A percentile compares a stretch with the other conserved stretches of the same genome.
Evolutionary conservation across 2,329 filamentous ascomycete genomes (phyloP).

Genomic region (Neopestalotiopsis clavispora): DNA sequence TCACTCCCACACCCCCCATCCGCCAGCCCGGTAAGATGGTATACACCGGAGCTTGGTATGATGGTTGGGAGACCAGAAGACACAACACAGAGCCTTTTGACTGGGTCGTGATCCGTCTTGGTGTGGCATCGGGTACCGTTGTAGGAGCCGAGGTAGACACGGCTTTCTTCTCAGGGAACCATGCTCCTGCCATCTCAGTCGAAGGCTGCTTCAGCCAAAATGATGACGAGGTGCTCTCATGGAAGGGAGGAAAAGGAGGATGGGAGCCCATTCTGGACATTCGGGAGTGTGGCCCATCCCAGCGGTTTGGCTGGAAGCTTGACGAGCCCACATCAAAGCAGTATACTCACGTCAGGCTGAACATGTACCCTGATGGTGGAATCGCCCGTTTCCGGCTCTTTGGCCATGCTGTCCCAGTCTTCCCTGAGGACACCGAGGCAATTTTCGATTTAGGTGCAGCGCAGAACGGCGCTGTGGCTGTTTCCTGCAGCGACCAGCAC

Average conservation of each 20-base stretch:
- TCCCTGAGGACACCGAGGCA: slow-evolving; percentile 67
- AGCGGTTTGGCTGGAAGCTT: slow-evolving; percentile 76
- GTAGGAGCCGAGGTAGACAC: slow-evolving; percentile 81
- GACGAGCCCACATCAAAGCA: slow-evolving; percentile 62
- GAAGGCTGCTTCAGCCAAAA: slow-evolving; percentile 73
- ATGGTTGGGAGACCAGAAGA: slow-evolving; percentile 72
- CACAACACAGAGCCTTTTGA: slow-evolving; percentile 70
- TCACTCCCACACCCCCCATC: slow-evolving; percentile 68
- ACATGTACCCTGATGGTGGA: slow-evolving; percentile 86
- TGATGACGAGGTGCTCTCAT: slow-evolving; percentile 67
- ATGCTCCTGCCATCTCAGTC: slow-evolving; percentile 79
- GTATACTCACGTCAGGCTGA: slow-evolving; percentile 79
- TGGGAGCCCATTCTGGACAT: slow-evolving; percentile 76
- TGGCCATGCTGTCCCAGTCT: slow-evolving; percentile 76
- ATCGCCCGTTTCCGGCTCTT: slow-evolving; percentile 82
- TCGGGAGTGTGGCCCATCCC: slow-evolving; percentile 75
- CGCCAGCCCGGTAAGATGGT: slow-evolving; percentile 71
- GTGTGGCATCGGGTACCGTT: slow-evolving; percentile 73
- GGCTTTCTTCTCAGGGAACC: slow-evolving; percentile 81
- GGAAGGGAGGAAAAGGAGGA: slow-evolving; percentile 60
- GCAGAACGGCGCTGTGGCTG: slow-evolving; percentile 77
- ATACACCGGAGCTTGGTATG: slow-evolving; percentile 72
- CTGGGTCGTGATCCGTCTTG: slow-evolving; percentile 69
- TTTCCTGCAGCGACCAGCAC: slow-evolving; percentile 81
- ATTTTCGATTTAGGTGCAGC: slow-evolving; percentile 79